Percentiles rank a stretch among this genome's conserved stretches.
phyloP scores from a whole-genome alignment of 805 yeast genomes.

The Pichia manshurica region DNA sequence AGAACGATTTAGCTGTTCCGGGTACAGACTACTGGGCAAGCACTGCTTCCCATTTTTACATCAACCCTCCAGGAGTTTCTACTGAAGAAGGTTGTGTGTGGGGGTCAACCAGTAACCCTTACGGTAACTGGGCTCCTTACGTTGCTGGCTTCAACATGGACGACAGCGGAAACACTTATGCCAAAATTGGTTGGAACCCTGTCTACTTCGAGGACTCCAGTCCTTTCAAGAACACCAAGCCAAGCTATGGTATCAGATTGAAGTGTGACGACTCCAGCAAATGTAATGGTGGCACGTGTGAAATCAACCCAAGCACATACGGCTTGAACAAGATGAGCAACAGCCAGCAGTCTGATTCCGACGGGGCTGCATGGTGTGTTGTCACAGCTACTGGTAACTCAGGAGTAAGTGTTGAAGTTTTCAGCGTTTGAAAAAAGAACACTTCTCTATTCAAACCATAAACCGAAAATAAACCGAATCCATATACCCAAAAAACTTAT shows the following conservation, averaged over 20 bases:
- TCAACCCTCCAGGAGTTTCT: constrained; percentile 79
- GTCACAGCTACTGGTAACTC: constrained; percentile 65
- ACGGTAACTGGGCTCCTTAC: constrained; percentile 91
- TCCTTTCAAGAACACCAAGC: constrained; percentile 50
- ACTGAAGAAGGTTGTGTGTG: constrained; percentile 74
- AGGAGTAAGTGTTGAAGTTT: constrained; percentile 69
- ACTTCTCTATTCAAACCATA: too few relatives aligned
- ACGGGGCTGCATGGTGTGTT: constrained; percentile 75
- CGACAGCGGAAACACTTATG: constrained; percentile 59
- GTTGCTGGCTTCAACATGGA: constrained; percentile 91
- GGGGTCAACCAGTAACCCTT: constrained; percentile 65
- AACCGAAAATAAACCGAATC: too few relatives aligned
- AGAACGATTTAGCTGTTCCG: constrained; percentile 72
- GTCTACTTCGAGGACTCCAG: constrained; percentile 57
- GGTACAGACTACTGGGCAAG: constrained; percentile 78
- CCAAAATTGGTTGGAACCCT: constrained; percentile 91
- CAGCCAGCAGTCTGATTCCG: constrained; percentile 25
- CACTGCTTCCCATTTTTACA: constrained; percentile 81
- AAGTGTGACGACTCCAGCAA: constrained; percentile 63
- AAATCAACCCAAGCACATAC: constrained; percentile 63
- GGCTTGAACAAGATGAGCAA: constrained; percentile 53
- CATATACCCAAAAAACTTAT: too few relatives aligned
- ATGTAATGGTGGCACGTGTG: constrained; percentile 77
- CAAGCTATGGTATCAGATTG: constrained; percentile 66
- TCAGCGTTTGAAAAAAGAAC: constrained; percentile 32